Evolutionary conservation across 1,284 basidiomycete species (phyloP).

Genomic region (Termitomyces sp.): DNA sequence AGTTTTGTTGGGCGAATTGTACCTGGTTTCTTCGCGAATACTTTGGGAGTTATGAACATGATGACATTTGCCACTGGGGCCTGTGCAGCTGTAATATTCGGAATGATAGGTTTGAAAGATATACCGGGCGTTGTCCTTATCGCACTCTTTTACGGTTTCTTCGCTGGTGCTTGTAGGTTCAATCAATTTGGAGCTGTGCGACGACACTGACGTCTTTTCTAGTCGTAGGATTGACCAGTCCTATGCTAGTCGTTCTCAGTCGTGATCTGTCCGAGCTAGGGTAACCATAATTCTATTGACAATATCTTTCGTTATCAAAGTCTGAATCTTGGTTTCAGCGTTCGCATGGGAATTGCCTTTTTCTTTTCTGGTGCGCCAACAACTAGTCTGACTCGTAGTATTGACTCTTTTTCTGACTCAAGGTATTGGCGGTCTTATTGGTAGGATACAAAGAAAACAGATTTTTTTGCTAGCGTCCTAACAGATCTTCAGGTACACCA

Average conservation of each 20-base stretch:
- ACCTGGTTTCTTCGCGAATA: constrained; percentile 25
- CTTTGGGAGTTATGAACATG: constrained; percentile 24
- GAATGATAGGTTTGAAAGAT: constrained; percentile 24
- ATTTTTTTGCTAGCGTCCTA: too few species aligned
- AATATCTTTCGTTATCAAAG: background rate
- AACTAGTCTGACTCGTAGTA: too few species aligned
- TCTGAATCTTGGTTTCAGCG: background rate
- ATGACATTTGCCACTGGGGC: constrained; percentile 18
- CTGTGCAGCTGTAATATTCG: constrained; percentile 26
- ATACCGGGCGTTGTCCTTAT: constrained; percentile 22
- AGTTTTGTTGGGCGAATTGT: constrained; percentile 26
- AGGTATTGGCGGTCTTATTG: constrained; percentile 2
- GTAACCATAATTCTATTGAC: background rate
- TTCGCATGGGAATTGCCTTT: background rate
- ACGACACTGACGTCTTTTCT: background rate
- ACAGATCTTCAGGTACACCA: background rate
- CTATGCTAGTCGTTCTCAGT: background rate
- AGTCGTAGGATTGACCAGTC: constrained; percentile 1
- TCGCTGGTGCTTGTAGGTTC: constrained; percentile 24
- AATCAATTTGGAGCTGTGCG: background rate
- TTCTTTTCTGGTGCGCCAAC: background rate
- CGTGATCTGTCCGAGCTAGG: background rate
- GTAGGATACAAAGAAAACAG: background rate
- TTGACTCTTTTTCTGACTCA: background rate
- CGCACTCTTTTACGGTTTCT: constrained; percentile 28